Percentiles rank a stretch among this genome's conserved stretches.
phyloP scores from a whole-genome alignment of 169 alveolate species.

The Plasmodium knowlesi region DNA sequence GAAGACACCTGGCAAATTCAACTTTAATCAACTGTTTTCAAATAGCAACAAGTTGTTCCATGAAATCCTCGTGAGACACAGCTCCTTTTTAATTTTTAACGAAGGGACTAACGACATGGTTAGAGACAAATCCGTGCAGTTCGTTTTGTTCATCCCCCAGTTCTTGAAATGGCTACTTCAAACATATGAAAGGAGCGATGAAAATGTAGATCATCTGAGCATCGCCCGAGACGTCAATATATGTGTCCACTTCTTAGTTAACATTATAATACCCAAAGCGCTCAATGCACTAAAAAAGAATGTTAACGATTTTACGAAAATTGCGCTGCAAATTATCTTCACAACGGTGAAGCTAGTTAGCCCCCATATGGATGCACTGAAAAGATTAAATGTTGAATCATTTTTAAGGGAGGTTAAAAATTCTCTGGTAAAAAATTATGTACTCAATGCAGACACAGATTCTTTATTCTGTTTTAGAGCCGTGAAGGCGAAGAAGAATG shows the following conservation, averaged over 20 bases:
- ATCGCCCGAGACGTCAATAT: slow-evolving; percentile 38
- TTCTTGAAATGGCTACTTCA: slow-evolving; percentile 11
- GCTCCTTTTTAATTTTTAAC: slow-evolving; percentile 52
- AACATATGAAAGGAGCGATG: not conserved
- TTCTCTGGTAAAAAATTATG: slow-evolving; percentile 9
- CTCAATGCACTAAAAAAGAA: slow-evolving; percentile 66
- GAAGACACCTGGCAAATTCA: not conserved
- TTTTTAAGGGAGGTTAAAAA: slow-evolving; percentile 34
- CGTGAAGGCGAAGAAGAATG: not conserved
- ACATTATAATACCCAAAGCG: slow-evolving; percentile 69
- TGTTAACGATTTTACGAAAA: slow-evolving; percentile 53
- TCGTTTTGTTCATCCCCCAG: slow-evolving; percentile 34
- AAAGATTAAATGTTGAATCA: slow-evolving; percentile 13
- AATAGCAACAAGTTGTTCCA: slow-evolving; percentile 22
- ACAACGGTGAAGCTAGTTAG: slow-evolving; percentile 24
- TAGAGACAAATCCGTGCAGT: slow-evolving; percentile 49
- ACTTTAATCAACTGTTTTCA: slow-evolving; percentile 19
- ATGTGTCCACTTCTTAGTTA: slow-evolving; percentile 39
- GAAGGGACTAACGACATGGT: slow-evolving; percentile 60
- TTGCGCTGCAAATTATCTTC: slow-evolving; percentile 44
- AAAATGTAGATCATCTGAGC: not conserved
- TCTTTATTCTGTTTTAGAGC: slow-evolving; percentile 10
- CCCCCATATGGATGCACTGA: slow-evolving; percentile 38
- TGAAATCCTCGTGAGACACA: slow-evolving; percentile 61
- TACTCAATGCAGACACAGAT: not conserved